Conservation (phyloP, 345 rosid genomes). For the Ailanthus altissimus region DNA sequence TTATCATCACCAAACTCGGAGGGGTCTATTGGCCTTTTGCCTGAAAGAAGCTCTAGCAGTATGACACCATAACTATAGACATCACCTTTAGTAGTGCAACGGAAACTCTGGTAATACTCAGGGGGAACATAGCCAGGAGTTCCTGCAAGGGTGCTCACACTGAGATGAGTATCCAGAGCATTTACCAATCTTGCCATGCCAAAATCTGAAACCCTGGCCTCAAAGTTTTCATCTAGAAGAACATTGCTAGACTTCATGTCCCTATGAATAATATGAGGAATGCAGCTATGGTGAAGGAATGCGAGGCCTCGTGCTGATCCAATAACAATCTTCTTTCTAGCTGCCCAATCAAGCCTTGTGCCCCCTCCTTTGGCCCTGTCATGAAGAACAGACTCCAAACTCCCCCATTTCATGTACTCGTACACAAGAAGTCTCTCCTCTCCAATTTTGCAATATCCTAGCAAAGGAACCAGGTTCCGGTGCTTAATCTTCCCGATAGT, state of each 20-base stretch:
- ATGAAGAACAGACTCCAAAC: slow-evolving; percentile 88
- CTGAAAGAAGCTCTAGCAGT: slow-evolving; percentile 90
- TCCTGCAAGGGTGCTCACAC: slow-evolving; percentile 97
- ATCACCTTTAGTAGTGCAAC: slow-evolving; percentile 95
- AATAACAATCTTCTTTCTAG: slow-evolving; percentile 84
- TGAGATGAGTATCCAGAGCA: slow-evolving; percentile 91
- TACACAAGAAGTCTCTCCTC: slow-evolving; percentile 98
- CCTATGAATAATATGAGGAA: slow-evolving; percentile 93
- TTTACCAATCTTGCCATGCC: slow-evolving; percentile 96
- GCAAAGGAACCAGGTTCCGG: slow-evolving; percentile 85
- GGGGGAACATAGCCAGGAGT: slow-evolving; percentile 99
- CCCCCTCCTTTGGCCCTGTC: slow-evolving; percentile 55
- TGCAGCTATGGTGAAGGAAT: slow-evolving; percentile 97
- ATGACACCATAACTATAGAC: slow-evolving; percentile 95
- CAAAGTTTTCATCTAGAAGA: slow-evolving; percentile 82
- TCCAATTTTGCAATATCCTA: slow-evolving; percentile 94
- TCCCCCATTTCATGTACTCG: slow-evolving; percentile 98
- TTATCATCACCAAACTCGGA: slow-evolving; percentile 82
- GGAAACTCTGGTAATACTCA: slow-evolving; percentile 93
- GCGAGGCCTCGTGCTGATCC: slow-evolving; percentile 98
- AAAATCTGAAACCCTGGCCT: slow-evolving; percentile 94
- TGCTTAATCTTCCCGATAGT: slow-evolving; percentile 98
- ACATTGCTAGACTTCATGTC: slow-evolving; percentile 99
- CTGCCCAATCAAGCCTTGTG: slow-evolving; percentile 67
- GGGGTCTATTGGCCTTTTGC: slow-evolving; percentile 89